Evolutionary conservation across 2,329 filamentous ascomycete species (phyloP).

Genomic region (Calonectria pteridis): DNA sequence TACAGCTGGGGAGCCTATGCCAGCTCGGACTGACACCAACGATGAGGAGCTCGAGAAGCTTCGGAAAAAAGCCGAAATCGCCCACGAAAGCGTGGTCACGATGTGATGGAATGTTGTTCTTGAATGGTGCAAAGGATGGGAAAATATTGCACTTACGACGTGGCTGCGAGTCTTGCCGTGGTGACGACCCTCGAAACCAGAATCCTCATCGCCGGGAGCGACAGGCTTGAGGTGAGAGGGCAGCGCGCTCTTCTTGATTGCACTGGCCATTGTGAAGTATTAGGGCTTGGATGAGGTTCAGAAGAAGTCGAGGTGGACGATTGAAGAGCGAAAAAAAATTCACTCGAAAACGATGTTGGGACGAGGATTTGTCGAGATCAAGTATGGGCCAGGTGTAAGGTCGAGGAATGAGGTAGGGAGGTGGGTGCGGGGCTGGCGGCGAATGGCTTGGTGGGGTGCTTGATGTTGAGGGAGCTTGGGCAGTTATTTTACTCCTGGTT

Average conservation of each 20-base stretch:
- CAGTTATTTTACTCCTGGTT: background rate
- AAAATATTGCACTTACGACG: slow-evolving; percentile 72
- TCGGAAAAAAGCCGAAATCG: background rate
- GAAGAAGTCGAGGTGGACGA: slow-evolving; percentile 17
- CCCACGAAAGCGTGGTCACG: no score
- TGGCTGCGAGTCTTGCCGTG: slow-evolving; percentile 89
- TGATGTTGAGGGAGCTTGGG: slow-evolving; percentile 15
- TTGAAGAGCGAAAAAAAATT: slow-evolving; percentile 1
- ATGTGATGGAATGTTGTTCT: background rate
- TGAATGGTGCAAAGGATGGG: background rate
- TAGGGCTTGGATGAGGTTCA: slow-evolving; percentile 21
- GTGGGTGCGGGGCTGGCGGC: slow-evolving; percentile 37
- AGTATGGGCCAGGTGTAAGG: slow-evolving; percentile 21
- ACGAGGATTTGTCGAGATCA: slow-evolving; percentile 34
- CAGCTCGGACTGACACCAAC: background rate
- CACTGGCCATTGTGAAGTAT: slow-evolving; percentile 72
- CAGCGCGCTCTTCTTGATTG: slow-evolving; percentile 80
- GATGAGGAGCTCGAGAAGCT: slow-evolving; percentile 10
- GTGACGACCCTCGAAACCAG: slow-evolving; percentile 67
- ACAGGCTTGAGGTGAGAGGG: slow-evolving; percentile 85
- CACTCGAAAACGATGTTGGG: slow-evolving; percentile 25
- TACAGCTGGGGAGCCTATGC: background rate
- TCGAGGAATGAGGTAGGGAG: slow-evolving; percentile 37
- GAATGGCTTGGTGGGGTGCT: slow-evolving; percentile 30
- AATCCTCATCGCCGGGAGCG: slow-evolving; percentile 59